A percentile compares a stretch with the other conserved stretches of the same genome.
phyloP scores from a whole-genome alignment of 2,329 filamentous ascomycete species.

The Tolypocladium sp. region DNA sequence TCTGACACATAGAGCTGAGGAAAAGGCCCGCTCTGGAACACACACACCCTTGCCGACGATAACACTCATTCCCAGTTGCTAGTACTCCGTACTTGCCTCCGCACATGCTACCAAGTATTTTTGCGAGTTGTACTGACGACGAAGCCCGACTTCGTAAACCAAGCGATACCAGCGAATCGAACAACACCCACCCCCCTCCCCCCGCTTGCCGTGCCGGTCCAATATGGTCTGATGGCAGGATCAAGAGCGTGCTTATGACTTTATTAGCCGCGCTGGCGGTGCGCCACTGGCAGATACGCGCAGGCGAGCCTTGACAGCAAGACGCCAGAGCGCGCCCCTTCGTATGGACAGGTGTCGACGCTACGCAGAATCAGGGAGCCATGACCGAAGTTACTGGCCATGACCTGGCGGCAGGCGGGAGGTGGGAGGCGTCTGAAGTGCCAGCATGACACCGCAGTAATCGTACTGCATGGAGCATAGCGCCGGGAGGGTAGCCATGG shows the following conservation, averaged over 20 bases:
- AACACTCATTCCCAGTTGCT: too few species aligned
- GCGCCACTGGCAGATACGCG: not conserved
- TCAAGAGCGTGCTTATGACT: not conserved
- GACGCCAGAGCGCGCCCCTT: not conserved
- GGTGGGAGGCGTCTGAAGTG: not conserved
- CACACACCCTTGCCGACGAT: not conserved
- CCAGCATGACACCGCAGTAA: not conserved
- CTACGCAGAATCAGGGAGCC: slow-evolving; percentile 1
- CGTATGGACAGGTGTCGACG: not conserved
- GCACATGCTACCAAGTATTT: too few species aligned
- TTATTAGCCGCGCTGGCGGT: not conserved
- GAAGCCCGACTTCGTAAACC: not conserved
- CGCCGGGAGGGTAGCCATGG: not conserved
- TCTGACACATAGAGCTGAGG: not conserved
- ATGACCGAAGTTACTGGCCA: not conserved
- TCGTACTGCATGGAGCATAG: not conserved
- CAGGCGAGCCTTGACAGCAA: not conserved
- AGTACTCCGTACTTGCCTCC: too few species aligned
- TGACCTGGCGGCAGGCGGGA: not conserved
- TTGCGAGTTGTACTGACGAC: too few species aligned
- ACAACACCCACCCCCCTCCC: not conserved
- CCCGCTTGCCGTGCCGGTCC: not conserved
- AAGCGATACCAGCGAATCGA: not conserved
- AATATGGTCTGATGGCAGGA: not conserved
- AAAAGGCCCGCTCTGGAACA: not conserved